Conservation (phyloP, 2,329 filamentous ascomycete species). For the Blastomyces emzantsi region DNA sequence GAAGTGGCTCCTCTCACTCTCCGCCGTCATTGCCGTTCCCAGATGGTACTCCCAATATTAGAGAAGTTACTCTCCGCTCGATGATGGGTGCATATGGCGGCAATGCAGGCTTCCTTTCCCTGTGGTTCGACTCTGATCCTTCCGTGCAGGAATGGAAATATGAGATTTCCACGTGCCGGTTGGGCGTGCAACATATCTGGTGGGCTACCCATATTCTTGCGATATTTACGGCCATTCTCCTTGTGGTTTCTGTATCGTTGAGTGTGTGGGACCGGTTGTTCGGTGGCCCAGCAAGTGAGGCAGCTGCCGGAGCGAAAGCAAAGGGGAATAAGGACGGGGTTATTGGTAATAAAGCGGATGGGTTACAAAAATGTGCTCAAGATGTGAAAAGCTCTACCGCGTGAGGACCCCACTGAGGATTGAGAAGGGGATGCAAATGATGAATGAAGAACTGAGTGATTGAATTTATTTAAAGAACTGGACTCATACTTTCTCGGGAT, state of each 20-base stretch:
- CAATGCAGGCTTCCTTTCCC: constrained; percentile 76
- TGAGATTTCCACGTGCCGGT: constrained; percentile 66
- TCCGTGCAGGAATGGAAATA: constrained; percentile 64
- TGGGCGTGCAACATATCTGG: constrained; percentile 88
- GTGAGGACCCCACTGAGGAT: neutral
- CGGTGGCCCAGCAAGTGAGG: neutral
- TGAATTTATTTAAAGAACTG: neutral
- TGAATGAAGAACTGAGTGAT: neutral
- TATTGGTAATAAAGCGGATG: neutral
- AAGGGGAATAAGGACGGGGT: neutral
- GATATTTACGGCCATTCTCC: constrained; percentile 38
- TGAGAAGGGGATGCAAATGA: neutral
- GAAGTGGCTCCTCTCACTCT: neutral
- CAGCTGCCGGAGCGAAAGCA: neutral
- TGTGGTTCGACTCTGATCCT: constrained; percentile 69
- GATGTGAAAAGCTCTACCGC: neutral
- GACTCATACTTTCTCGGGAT: neutral
- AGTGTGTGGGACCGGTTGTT: neutral
- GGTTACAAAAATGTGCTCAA: neutral
- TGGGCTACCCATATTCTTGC: constrained; percentile 79
- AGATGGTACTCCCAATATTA: constrained; percentile 41
- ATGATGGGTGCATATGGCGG: constrained; percentile 99
- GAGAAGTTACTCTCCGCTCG: constrained; percentile 87
- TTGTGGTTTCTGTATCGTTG: constrained; percentile 18
- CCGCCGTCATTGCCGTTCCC: neutral